These are phyloP conservation scores for Yamadazyma buinensis DNA, from an alignment of 1,139 yeast genomes.

Conservation along the genomic window DNA sequence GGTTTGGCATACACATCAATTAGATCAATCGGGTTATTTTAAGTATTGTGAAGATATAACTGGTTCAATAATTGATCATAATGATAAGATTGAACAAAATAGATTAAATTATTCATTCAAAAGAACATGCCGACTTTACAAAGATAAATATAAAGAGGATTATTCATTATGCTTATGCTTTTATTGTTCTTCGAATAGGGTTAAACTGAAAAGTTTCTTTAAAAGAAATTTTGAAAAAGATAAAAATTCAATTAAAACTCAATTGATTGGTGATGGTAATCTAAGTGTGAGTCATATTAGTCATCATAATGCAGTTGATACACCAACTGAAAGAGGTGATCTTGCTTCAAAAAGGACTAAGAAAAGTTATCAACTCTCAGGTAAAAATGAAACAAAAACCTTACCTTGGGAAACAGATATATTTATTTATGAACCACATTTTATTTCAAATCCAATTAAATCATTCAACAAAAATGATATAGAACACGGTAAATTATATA, in stretches of 20 bases:
- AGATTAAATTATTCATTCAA: slow-evolving; percentile 12
- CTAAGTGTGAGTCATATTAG: slow-evolving; percentile 8
- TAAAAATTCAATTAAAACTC: not conserved
- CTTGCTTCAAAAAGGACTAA: not conserved
- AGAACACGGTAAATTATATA: slow-evolving; percentile 3
- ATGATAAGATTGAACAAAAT: slow-evolving; percentile 17
- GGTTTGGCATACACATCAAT: slow-evolving; percentile 41
- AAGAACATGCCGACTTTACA: slow-evolving; percentile 13
- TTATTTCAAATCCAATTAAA: slow-evolving; percentile 5
- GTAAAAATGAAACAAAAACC: not conserved
- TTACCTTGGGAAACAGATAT: slow-evolving; percentile 4
- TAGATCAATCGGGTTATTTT: slow-evolving; percentile 22
- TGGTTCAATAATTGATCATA: slow-evolving; percentile 15
- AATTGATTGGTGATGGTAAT: not conserved
- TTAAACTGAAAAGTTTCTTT: slow-evolving; percentile 1
- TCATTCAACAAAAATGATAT: slow-evolving; percentile 1
- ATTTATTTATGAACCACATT: not conserved
- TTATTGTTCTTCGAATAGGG: slow-evolving; percentile 8
- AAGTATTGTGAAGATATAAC: slow-evolving; percentile 13
- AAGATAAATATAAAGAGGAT: slow-evolving; percentile 10
- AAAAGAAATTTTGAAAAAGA: not conserved
- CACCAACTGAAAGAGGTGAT: slow-evolving; percentile 5
- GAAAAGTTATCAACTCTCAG: not conserved
- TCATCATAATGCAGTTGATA: slow-evolving; percentile 8
- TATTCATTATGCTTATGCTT: slow-evolving; percentile 13